Conservation (phyloP, 805 yeast genomes). For the Candida peoriensis region DNA sequence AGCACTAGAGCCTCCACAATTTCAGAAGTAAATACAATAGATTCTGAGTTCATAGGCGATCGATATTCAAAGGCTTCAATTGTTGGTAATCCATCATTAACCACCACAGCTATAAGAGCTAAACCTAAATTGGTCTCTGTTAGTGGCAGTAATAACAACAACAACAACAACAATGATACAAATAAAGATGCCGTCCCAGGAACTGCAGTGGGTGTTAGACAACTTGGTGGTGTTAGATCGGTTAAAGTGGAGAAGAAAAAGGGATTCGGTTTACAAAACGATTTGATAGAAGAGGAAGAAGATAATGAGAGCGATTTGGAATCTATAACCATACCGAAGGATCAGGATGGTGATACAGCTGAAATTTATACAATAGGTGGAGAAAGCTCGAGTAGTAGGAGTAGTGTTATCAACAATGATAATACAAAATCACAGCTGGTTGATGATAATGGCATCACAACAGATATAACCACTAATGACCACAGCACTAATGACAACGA, state of each 20-base stretch:
- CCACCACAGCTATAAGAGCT: slow-evolving; percentile 72
- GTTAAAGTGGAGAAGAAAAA: slow-evolving; percentile 16
- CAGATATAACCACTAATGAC: no score
- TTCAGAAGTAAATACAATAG: slow-evolving; percentile 12
- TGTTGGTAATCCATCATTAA: slow-evolving; percentile 32
- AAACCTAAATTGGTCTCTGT: slow-evolving; percentile 66
- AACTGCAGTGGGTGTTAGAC: slow-evolving; percentile 21
- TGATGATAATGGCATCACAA: slow-evolving; percentile 7
- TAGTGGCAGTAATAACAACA: neutral
- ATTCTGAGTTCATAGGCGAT: slow-evolving; percentile 27
- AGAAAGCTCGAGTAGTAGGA: no score
- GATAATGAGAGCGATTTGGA: slow-evolving; percentile 17
- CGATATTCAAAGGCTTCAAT: slow-evolving; percentile 39
- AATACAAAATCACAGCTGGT: no score
- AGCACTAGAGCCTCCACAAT: slow-evolving; percentile 29
- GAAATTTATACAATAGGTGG: no score
- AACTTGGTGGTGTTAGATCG: slow-evolving; percentile 22
- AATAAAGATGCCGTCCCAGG: slow-evolving; percentile 17
- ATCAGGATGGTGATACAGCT: slow-evolving; percentile 3
- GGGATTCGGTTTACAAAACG: slow-evolving; percentile 9
- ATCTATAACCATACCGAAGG: neutral
- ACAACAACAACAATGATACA: slow-evolving; percentile 9
- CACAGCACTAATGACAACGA: slow-evolving; percentile 1
- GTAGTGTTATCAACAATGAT: no score
- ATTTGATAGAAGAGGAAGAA: slow-evolving; percentile 14